phyloP scores from a whole-genome alignment of 768 basidiomycete species.

The Pleurotus salmoneostramineus region DNA sequence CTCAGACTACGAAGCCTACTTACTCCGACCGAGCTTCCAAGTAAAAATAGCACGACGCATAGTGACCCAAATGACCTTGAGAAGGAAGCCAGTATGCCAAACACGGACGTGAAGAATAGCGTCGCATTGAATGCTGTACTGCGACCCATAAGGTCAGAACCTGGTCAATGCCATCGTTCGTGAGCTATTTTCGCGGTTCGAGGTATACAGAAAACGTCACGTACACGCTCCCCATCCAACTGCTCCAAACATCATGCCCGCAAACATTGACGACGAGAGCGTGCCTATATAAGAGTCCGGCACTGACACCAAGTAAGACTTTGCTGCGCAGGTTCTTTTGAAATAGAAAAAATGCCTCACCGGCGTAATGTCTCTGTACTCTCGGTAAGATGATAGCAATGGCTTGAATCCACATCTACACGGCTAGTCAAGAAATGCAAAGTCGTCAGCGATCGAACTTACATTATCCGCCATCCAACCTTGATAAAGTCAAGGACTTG shows the following conservation, averaged over 20 bases:
- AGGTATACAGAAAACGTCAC: neutral
- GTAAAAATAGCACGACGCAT: conserved; percentile 76
- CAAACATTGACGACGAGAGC: conserved; percentile 86
- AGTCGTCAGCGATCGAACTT: conserved; percentile 21
- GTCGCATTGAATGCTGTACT: conserved; percentile 91
- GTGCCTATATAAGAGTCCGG: conserved; percentile 74
- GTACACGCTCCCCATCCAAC: conserved; percentile 88
- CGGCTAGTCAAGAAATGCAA: conserved; percentile 19
- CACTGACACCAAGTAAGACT: conserved; percentile 31
- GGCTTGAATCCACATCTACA: conserved; percentile 92
- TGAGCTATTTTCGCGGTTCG: neutral
- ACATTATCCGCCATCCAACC: conserved; percentile 97
- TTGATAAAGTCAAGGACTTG: conserved; percentile 19
- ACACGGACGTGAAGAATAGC: conserved; percentile 84
- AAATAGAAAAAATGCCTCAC: conserved; percentile 29
- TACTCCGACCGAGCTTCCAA: conserved; percentile 94
- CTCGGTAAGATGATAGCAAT: conserved; percentile 93
- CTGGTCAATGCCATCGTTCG: conserved; percentile 20
- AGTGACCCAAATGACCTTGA: conserved; percentile 63
- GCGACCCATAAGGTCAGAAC: conserved; percentile 87
- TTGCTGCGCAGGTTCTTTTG: neutral
- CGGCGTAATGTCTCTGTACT: conserved; percentile 84
- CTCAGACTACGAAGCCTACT: conserved; percentile 20
- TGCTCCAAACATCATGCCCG: conserved; percentile 97
- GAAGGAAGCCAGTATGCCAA: conserved; percentile 79